Evolutionary conservation across 1,284 basidiomycete genomes (phyloP), one percentile per base, ranked within the genome.

Genomic region (Boletus semigastroideus): DNA sequence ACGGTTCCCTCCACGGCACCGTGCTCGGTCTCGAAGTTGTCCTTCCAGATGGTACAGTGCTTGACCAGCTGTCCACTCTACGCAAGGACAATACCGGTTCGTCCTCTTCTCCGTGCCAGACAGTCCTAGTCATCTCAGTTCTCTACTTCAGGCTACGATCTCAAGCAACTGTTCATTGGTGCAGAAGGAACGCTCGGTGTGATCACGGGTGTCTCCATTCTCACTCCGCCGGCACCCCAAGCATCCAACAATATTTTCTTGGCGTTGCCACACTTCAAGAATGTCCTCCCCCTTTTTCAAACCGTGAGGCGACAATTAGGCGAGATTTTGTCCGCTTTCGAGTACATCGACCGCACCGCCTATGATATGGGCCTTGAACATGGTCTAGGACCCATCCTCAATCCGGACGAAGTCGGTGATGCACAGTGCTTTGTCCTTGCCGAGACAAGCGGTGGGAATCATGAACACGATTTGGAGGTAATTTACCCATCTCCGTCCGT

Each of bases 141-240:
- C n/a, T n/a, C n/a, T n/a, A 14, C 4, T 17, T 25, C 59, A 94
- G 94, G 96, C n/a, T 96, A 98, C 67, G 97, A 99, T 70, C 78
- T 99, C 46, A 99, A 99, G 72, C 97, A 99, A 69, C 82, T 99
- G 8, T 99, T 99, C 72, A 98, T 99, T 62, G 97, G 97, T 19
- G 89, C 92, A 11, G 97, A 99, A 70, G 97, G 97, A 48, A 96
- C 94, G 0, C 85, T 99, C 30, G 96, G 97, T 43, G 79, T 99
- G 54, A 88, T 99, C 55, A 99, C 97, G 5, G 97, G 85, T 38
- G 90, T 98, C 22, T 96, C 94, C 9, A 96, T 99, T 61, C 79
- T 97, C 52, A 94, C 95, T n/a, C 92, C 96, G 0, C 86, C 92
- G 16, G 83, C 93, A 42, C 94, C 95, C 10, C 83, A 83, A 52